These are phyloP conservation scores for Lentinula lateritia DNA, from an alignment of 768 basidiomycete genomes.

Conservation along the genomic window DNA sequence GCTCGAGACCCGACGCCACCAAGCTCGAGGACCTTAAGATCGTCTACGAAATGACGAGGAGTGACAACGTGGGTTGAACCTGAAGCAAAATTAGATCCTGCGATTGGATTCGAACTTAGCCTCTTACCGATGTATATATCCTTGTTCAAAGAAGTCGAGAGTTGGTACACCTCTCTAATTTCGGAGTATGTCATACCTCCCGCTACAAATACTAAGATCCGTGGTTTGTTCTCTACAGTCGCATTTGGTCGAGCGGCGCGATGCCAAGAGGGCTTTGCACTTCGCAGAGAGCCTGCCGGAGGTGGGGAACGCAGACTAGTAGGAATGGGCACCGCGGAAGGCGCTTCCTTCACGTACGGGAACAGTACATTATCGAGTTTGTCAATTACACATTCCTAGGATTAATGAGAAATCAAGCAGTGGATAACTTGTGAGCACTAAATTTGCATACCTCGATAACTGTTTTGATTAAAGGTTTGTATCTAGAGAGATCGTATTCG, in stretches of 20 bases:
- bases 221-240: conserved; percentile 54
- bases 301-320: conserved; percentile 47
- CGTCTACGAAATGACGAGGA: conserved; percentile 79
- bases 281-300: conserved; percentile 73
- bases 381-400: conserved; percentile 75
- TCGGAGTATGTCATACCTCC: conserved; percentile 98
- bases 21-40: conserved; percentile 81
- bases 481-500: conserved; percentile 95
- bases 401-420: not conserved
- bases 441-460: conserved; percentile 67
- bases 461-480: conserved; percentile 74
- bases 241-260: conserved; percentile 56
- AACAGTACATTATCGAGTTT: conserved; percentile 77
- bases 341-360: conserved; percentile 86
- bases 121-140: conserved; percentile 85
- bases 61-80: conserved; percentile 88
- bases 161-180: conserved; percentile 80
- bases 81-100: conserved; percentile 22
- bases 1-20: conserved; percentile 79
- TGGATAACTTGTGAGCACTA: not conserved
- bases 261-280: conserved; percentile 88
- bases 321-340: conserved; percentile 42
- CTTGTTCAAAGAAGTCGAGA: conserved; percentile 70
- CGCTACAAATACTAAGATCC: conserved; percentile 85
- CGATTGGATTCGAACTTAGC: not conserved